Evolutionary conservation across 768 basidiomycete genomes (phyloP).

Genomic region (Phanerochaete sordida): DNA sequence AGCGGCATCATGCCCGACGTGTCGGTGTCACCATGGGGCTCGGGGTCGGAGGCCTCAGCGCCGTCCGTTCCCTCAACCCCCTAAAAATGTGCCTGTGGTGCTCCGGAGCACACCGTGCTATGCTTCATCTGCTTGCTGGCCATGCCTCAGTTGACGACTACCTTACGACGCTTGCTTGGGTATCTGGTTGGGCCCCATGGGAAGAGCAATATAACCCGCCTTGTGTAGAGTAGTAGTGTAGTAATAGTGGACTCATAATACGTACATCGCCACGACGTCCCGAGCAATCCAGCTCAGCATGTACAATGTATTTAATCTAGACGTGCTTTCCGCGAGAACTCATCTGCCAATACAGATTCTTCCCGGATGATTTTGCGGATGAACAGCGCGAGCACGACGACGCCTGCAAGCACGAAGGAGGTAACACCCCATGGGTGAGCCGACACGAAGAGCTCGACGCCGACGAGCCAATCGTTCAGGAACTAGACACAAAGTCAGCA

Average conservation of each 20-base stretch:
- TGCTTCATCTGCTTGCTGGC: not conserved
- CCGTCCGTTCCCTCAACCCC: constrained; percentile 2
- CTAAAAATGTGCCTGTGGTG: not conserved
- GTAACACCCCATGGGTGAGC: constrained; percentile 24
- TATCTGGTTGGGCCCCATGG: not conserved
- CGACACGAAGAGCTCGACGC: constrained; percentile 23
- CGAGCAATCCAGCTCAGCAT: constrained; percentile 4
- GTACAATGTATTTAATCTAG: constrained; percentile 5
- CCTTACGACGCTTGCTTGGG: not conserved
- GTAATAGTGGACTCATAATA: constrained; percentile 2
- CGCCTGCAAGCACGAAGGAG: constrained; percentile 17
- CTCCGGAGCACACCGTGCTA: not conserved
- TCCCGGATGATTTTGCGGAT: constrained; percentile 22
- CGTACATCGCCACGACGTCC: not conserved
- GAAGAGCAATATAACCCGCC: not conserved
- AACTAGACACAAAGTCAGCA: constrained; percentile 19
- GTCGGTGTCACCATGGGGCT: constrained; percentile 43
- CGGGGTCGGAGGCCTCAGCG: constrained; percentile 2
- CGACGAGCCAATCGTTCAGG: constrained; percentile 25
- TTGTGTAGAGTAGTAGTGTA: constrained; percentile 5
- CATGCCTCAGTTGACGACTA: not conserved
- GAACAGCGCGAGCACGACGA: constrained; percentile 17
- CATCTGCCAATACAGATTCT: constrained; percentile 7
- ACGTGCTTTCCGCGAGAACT: constrained; percentile 8
- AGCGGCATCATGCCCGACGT: constrained; percentile 79